These are phyloP conservation scores for Wickerhamomyces hampshirensis DNA, from an alignment of 805 yeast species.

Conservation along the genomic window DNA sequence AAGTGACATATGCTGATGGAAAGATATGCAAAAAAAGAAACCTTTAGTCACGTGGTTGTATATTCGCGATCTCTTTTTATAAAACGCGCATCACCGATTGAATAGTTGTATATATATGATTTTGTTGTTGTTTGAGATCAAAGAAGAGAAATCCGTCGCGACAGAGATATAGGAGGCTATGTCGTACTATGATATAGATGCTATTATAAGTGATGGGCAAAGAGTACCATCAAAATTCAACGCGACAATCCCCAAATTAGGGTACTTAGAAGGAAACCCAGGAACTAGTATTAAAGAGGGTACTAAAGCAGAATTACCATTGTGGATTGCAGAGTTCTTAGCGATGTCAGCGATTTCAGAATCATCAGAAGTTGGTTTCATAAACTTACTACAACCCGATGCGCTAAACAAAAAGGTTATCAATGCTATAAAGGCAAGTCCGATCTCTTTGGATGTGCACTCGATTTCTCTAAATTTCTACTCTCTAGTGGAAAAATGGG, in stretches of 20 bases:
- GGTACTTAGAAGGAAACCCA: slow-evolving; percentile 77
- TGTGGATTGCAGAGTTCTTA: slow-evolving; percentile 82
- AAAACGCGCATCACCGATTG: too few relatives aligned
- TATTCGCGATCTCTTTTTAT: too few relatives aligned
- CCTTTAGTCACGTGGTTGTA: too few relatives aligned
- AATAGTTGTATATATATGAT: too few relatives aligned
- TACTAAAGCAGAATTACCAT: slow-evolving; percentile 70
- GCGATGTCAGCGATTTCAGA: slow-evolving; percentile 43
- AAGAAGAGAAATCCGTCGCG: too few relatives aligned
- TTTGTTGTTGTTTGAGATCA: too few relatives aligned
- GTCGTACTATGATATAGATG: slow-evolving; percentile 70
- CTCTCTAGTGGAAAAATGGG: slow-evolving; percentile 72
- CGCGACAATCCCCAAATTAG: slow-evolving; percentile 78
- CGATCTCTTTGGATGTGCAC: slow-evolving; percentile 62
- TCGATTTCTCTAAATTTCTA: slow-evolving; percentile 64
- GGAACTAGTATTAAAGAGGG: slow-evolving; percentile 53
- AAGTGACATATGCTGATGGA: too few relatives aligned
- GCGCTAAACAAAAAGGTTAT: slow-evolving; percentile 59
- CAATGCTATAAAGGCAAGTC: slow-evolving; percentile 77
- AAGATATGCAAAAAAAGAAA: too few relatives aligned
- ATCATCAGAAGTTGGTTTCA: slow-evolving; percentile 41
- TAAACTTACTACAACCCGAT: slow-evolving; percentile 68
- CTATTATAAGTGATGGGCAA: slow-evolving; percentile 63
- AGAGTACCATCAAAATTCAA: slow-evolving; percentile 78
- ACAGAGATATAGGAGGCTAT: slow-evolving; percentile 3